phyloP scores from a whole-genome alignment of 1,139 yeast genomes.

The Debaryomycetaceae sp. region DNA sequence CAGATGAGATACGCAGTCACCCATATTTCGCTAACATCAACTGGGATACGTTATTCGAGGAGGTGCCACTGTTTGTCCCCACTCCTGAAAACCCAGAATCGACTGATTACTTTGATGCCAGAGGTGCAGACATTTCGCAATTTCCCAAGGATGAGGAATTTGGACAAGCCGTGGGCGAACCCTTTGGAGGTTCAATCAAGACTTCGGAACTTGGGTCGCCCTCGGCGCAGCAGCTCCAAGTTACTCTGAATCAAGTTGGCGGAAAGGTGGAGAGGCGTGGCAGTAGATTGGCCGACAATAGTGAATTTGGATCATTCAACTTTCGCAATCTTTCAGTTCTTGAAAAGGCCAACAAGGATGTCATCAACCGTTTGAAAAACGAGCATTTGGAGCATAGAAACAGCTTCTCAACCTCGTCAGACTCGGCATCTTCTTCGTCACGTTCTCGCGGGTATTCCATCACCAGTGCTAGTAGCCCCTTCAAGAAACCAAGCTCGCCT shows the following conservation, averaged over 20 bases:
- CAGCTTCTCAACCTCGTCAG: slow-evolving; percentile 43
- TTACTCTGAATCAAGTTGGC: slow-evolving; percentile 9
- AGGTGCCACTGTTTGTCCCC: slow-evolving; percentile 84
- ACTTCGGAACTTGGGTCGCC: slow-evolving; percentile 20
- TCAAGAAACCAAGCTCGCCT: slow-evolving; percentile 37
- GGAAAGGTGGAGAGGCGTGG: slow-evolving; percentile 67
- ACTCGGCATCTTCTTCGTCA: slow-evolving; percentile 32
- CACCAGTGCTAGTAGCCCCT: slow-evolving; percentile 25
- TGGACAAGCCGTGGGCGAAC: slow-evolving; percentile 14
- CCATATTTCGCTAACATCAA: slow-evolving; percentile 67
- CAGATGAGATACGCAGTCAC: slow-evolving; percentile 73
- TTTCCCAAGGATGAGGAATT: slow-evolving; percentile 54
- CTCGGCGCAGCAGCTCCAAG: slow-evolving; percentile 10
- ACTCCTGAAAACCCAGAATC: slow-evolving; percentile 73
- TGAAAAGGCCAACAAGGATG: slow-evolving; percentile 92
- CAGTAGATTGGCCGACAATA: slow-evolving; percentile 63
- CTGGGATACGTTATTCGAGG: slow-evolving; percentile 73
- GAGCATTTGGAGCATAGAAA: slow-evolving; percentile 66
- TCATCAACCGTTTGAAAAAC: slow-evolving; percentile 75
- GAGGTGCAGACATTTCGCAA: slow-evolving; percentile 76
- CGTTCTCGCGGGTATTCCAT: slow-evolving; percentile 39
- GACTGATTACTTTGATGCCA: slow-evolving; percentile 84
- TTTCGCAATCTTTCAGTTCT: slow-evolving; percentile 85
- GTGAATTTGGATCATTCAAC: slow-evolving; percentile 90
- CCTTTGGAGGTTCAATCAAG: slow-evolving; percentile 7